Conservation (phyloP, 2,329 filamentous ascomycete species). For the Penicillium digitatum region DNA sequence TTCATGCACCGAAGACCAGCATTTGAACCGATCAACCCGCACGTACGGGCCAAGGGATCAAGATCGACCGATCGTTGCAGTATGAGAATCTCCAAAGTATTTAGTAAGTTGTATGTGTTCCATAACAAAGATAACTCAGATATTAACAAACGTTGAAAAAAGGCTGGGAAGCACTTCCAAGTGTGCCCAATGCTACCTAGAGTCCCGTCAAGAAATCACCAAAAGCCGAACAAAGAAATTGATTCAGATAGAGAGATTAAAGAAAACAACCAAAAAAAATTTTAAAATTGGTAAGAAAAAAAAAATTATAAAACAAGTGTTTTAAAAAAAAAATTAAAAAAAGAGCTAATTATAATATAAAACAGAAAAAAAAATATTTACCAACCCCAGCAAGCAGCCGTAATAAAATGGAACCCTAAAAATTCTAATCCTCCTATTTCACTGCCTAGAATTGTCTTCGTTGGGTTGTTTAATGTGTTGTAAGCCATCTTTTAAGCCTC, state of each 20-base stretch:
- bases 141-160: not conserved
- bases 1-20: conserved; percentile 20
- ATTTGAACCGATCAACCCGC: conserved; percentile 24
- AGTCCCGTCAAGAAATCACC: not conserved
- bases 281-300: not conserved
- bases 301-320: conserved; percentile 2
- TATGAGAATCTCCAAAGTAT: not conserved
- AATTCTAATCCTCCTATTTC: conserved; percentile 19
- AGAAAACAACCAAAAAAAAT: not conserved
- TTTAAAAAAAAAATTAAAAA: conserved; percentile 11
- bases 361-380: conserved; percentile 12
- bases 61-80: conserved; percentile 20
- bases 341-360: not conserved
- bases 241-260: conserved; percentile 8
- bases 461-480: conserved; percentile 8
- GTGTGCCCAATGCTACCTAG: not conserved
- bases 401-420: conserved; percentile 20
- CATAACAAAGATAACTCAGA: not conserved
- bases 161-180: not conserved
- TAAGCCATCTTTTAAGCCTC: conserved; percentile 23
- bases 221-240: not conserved
- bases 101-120: not conserved
- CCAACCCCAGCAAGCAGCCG: conserved; percentile 18
- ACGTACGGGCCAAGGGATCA: conserved; percentile 13
- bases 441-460: not conserved